phyloP scores from a whole-genome alignment of 1,284 basidiomycete genomes.

The Peniophora sp. region DNA sequence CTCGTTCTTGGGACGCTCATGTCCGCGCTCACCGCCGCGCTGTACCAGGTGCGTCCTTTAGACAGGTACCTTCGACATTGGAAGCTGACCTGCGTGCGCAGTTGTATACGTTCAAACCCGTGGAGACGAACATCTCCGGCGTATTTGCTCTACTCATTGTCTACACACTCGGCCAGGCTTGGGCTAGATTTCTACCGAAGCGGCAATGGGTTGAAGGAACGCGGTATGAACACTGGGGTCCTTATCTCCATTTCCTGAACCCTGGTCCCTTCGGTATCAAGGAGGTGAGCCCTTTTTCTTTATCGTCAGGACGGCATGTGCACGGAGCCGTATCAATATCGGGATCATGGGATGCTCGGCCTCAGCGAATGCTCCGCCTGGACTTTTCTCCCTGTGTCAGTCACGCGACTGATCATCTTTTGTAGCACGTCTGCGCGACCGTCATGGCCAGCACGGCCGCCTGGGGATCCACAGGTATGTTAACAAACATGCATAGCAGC shows the following conservation, averaged over 20 bases:
- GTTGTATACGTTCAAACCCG: conserved; percentile 60
- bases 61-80: neutral
- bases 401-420: neutral
- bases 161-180: conserved; percentile 44
- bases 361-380: neutral
- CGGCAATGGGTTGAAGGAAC: conserved; percentile 32
- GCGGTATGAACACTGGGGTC: conserved; percentile 28
- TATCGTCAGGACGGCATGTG: neutral
- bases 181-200: conserved; percentile 39
- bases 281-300: conserved; percentile 32
- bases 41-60: conserved; percentile 28
- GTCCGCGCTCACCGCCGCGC: conserved; percentile 45
- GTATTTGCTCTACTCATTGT: conserved; percentile 55
- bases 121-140: conserved; percentile 40
- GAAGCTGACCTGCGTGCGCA: neutral
- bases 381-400: neutral
- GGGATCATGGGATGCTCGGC: neutral
- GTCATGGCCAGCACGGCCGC: conserved; percentile 56
- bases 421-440: conserved; percentile 52
- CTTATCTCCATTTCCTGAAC: conserved; percentile 44
- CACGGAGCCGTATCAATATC: no score
- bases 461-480: conserved; percentile 40
- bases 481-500: conserved; percentile 14
- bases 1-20: conserved; percentile 48
- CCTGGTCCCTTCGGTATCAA: conserved; percentile 52